Evolutionary conservation across 78 protist species (phyloP).

Genomic region (Dictyostelium firmibasis): DNA sequence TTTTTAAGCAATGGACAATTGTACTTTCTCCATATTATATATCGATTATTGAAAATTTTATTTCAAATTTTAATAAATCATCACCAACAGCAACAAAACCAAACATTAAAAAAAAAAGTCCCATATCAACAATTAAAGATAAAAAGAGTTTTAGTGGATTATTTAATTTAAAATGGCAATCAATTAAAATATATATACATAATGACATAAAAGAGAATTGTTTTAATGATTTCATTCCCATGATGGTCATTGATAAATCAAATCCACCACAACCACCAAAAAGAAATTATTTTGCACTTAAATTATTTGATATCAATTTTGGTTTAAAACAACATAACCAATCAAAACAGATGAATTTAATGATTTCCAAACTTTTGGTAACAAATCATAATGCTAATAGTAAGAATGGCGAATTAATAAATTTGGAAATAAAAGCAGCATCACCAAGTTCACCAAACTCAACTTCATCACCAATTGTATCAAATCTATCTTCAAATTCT

Average conservation of each 20-base stretch:
- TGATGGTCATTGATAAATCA: background rate
- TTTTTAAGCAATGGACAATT: slow-evolving; percentile 6
- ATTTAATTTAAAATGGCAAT: slow-evolving; percentile 15
- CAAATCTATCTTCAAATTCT: background rate
- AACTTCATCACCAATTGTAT: background rate
- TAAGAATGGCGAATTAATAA: background rate
- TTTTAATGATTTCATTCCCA: background rate
- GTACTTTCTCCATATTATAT: background rate
- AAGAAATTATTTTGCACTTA: background rate
- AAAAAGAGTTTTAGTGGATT: background rate
- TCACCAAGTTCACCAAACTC: background rate
- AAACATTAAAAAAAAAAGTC: background rate
- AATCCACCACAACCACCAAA: background rate
- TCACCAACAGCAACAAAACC: background rate
- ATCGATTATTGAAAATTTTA: background rate
- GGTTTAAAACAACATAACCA: background rate
- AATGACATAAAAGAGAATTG: background rate
- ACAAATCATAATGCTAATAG: background rate
- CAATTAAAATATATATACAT: slow-evolving; percentile 4
- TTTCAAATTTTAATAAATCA: background rate
- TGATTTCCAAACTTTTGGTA: background rate
- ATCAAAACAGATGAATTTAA: background rate
- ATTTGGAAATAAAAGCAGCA: background rate
- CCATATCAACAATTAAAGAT: background rate
- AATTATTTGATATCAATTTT: background rate